phyloP scores from a whole-genome alignment of 192 early-diverging fungal genomes.

The Fimicolochytrium jonesii region DNA sequence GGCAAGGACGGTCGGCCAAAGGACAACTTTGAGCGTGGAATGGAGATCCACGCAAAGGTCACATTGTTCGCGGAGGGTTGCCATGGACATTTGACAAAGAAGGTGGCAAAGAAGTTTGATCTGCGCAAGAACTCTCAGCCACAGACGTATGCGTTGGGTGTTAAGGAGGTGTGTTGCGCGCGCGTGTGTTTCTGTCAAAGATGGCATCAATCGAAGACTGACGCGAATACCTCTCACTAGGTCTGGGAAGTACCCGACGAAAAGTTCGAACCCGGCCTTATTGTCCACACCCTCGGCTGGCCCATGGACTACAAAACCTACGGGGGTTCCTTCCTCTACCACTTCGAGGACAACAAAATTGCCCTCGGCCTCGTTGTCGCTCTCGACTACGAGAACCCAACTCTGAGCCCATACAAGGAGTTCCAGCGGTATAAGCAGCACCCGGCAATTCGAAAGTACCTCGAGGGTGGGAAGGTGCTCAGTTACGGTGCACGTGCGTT shows the following conservation, averaged over 20 bases:
- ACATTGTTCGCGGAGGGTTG: constrained; percentile 98
- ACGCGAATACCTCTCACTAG: constrained; percentile 4
- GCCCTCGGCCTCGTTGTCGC: constrained; percentile 86
- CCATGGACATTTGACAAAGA: constrained; percentile 93
- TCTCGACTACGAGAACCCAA: constrained; percentile 94
- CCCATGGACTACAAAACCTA: constrained; percentile 89
- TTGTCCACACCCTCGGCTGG: constrained; percentile 87
- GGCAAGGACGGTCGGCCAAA: constrained; percentile 84
- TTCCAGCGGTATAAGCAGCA: constrained; percentile 97
- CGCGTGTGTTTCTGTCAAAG: no score
- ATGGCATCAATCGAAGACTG: no score
- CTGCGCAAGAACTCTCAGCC: constrained; percentile 79
- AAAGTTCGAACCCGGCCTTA: constrained; percentile 79
- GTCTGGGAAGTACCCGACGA: constrained; percentile 87
- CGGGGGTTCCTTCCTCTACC: constrained; percentile 93
- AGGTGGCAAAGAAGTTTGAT: constrained; percentile 80
- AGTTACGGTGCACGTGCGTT: constrained; percentile 95
- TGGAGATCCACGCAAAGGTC: constrained; percentile 90
- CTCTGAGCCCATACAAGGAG: constrained; percentile 92
- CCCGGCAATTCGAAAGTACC: constrained; percentile 71
- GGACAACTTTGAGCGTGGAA: constrained; percentile 88
- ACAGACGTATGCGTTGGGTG: constrained; percentile 93
- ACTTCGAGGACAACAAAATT: constrained; percentile 85
- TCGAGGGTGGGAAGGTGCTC: constrained; percentile 86
- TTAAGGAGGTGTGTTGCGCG: constrained; percentile 76